Conservation (phyloP, 208 protist genomes). For the Acanthamoeba healyi region DNA sequence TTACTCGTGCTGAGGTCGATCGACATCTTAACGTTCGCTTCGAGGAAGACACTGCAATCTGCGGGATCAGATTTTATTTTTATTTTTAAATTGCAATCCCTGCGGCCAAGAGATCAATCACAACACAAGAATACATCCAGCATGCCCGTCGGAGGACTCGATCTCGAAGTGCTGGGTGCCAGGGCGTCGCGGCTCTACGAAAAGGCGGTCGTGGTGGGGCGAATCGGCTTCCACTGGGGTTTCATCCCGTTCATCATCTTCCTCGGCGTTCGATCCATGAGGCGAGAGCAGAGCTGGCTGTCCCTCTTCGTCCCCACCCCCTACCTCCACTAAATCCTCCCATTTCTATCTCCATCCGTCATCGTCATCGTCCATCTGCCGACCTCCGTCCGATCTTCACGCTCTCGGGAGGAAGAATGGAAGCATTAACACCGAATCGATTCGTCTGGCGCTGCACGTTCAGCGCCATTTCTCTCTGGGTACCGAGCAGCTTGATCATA, state of each 20-base stretch:
- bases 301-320: conserved; percentile 25
- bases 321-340: conserved; percentile 5
- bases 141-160: neutral
- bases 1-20: no score
- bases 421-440: no score
- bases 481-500: no score
- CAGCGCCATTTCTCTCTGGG: no score
- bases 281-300: conserved; percentile 52
- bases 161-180: neutral
- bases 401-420: no score
- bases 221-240: conserved; percentile 55
- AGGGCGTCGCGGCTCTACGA: neutral
- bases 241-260: conserved; percentile 73
- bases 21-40: no score
- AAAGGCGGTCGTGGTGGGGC: neutral
- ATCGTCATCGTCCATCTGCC: neutral
- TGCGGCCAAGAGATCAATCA: no score
- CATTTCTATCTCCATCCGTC: no score
- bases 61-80: no score
- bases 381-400: neutral
- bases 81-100: no score
- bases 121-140: neutral
- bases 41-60: no score
- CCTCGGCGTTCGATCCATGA: conserved; percentile 64
- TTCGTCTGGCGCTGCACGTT: no score